These are phyloP conservation scores for Besnoitia besnoiti DNA, from an alignment of 169 alveolate species.

Conservation along the genomic window DNA sequence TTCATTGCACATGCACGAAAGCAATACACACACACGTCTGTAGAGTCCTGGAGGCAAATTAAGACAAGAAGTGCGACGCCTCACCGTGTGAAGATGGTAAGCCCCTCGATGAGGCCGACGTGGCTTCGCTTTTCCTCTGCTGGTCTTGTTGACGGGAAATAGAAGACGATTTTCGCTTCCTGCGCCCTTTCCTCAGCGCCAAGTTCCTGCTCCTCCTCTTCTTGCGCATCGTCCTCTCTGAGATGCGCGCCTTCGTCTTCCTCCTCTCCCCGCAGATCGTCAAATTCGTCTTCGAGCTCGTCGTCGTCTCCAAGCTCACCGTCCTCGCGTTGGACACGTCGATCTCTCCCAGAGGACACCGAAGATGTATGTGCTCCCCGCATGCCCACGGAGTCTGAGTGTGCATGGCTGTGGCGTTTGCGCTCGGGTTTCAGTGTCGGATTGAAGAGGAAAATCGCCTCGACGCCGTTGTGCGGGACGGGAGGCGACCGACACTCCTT, in stretches of 20 bases:
- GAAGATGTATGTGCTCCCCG: not conserved
- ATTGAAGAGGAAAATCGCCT: constrained; percentile 50
- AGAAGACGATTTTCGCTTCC: constrained; percentile 48
- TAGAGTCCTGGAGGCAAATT: too few species aligned
- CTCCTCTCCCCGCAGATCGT: not conserved
- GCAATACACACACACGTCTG: too few species aligned
- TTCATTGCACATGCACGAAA: too few species aligned
- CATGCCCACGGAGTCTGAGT: not conserved
- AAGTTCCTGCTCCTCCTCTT: not conserved
- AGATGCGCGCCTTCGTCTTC: not conserved
- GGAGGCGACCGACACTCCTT: not conserved
- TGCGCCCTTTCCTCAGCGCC: constrained; percentile 43
- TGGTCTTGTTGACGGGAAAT: constrained; percentile 31
- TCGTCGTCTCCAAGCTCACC: not conserved
- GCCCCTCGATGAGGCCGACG: constrained; percentile 56
- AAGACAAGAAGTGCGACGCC: not conserved
- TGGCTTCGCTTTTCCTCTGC: constrained; percentile 52
- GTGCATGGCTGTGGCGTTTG: not conserved
- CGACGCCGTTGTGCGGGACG: constrained; percentile 25
- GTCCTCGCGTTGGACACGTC: not conserved
- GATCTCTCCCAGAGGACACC: not conserved
- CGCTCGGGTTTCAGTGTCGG: constrained; percentile 39
- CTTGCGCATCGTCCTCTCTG: too few species aligned
- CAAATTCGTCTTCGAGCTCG: not conserved
- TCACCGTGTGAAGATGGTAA: constrained; percentile 31